A percentile compares a stretch with the other conserved stretches of the same genome.
These are phyloP conservation scores for Penicillium griseofulvum DNA, from an alignment of 2,329 filamentous ascomycete genomes.

Conservation along the genomic window DNA sequence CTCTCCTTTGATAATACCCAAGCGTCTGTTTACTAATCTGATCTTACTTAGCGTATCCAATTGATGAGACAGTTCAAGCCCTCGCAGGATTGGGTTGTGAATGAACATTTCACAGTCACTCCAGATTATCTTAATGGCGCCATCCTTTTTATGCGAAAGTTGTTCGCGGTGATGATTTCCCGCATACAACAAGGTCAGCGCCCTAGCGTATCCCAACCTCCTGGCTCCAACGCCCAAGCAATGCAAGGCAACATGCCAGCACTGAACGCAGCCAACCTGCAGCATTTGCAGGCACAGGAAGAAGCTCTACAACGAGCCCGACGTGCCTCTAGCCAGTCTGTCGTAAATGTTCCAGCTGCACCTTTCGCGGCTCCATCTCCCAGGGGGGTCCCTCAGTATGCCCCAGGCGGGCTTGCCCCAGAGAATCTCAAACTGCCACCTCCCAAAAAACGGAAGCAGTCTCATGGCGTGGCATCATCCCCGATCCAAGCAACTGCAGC, in stretches of 20 bases:
- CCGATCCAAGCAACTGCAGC: conserved; percentile 25
- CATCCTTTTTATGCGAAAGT: conserved; percentile 40
- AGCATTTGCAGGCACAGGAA: conserved; percentile 49
- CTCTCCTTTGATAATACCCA: background rate
- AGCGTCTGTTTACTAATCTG: conserved; percentile 14
- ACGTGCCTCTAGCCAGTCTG: conserved; percentile 39
- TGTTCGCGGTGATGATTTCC: conserved; percentile 42
- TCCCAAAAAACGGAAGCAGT: conserved; percentile 57
- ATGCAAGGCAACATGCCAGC: conserved; percentile 31
- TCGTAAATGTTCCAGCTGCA: conserved; percentile 47
- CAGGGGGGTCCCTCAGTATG: conserved; percentile 57
- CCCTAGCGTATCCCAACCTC: conserved; percentile 22
- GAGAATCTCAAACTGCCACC: conserved; percentile 59
- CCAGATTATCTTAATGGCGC: conserved; percentile 39
- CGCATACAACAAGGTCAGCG: conserved; percentile 34
- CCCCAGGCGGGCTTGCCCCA: conserved; percentile 51
- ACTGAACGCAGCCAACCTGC: conserved; percentile 48
- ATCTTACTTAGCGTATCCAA: conserved; percentile 37
- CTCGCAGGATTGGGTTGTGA: conserved; percentile 40
- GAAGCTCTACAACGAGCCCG: conserved; percentile 41
- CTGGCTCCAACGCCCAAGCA: conserved; percentile 19
- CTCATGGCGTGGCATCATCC: conserved; percentile 37
- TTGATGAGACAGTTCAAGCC: conserved; percentile 48
- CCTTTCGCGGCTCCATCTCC: conserved; percentile 56
- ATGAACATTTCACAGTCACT: conserved; percentile 46